Evolutionary conservation across 192 early-diverging fungal species (phyloP).

Genomic region (Coemansia sp.): DNA sequence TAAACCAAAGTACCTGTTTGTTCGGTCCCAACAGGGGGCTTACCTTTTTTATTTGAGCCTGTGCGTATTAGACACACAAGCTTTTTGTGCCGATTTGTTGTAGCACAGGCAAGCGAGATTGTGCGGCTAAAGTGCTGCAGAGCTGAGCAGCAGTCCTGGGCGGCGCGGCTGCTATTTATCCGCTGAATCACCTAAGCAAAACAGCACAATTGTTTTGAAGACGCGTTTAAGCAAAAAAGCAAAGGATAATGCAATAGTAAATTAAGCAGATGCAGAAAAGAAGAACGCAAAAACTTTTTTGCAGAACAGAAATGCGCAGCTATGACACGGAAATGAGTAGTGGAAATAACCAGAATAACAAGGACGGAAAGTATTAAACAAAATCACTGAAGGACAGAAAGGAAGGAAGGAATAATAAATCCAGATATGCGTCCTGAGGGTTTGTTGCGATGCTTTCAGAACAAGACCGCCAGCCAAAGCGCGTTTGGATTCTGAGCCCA

Average conservation of each 20-base stretch:
- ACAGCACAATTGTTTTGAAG: slow-evolving; percentile 1
- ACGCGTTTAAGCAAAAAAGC: neutral
- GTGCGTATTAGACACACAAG: neutral
- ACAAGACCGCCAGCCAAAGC: too few species aligned
- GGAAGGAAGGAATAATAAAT: too few species aligned
- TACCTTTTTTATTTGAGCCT: neutral
- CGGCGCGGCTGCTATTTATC: neutral
- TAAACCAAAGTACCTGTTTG: neutral
- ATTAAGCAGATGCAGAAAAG: slow-evolving; percentile 1
- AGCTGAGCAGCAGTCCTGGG: neutral
- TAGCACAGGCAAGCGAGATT: neutral
- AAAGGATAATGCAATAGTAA: neutral
- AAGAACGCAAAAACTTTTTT: neutral
- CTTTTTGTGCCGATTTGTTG: neutral
- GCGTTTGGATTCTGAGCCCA: too few species aligned
- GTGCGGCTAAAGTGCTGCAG: neutral
- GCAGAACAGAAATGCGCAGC: slow-evolving; percentile 3
- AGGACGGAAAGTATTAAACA: neutral
- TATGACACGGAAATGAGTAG: neutral
- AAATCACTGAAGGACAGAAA: neutral
- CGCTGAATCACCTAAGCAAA: neutral
- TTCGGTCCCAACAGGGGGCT: neutral
- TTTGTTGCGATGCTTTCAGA: too few species aligned
- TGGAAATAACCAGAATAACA: neutral
- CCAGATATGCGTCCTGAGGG: too few species aligned